Evolutionary conservation across 106 monocot species (phyloP).

Genomic region (Amphibolis antarctica): DNA sequence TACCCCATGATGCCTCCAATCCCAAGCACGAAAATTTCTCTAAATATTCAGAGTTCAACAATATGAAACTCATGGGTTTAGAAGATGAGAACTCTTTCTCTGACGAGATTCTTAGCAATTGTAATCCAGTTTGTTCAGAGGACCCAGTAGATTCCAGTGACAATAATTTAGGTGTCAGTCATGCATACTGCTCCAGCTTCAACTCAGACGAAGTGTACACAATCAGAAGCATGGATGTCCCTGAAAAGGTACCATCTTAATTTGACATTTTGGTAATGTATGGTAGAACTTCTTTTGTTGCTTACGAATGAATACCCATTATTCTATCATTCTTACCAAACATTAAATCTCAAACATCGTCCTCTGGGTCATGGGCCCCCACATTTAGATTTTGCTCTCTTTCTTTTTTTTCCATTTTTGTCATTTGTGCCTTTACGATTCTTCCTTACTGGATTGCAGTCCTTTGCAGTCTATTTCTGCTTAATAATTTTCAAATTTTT

Average conservation of each 20-base stretch:
- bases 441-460: too few relatives aligned
- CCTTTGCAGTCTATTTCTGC: too few relatives aligned
- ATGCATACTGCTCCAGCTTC: neutral
- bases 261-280: neutral
- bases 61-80: constrained; percentile 13
- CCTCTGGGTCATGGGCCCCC: too few relatives aligned
- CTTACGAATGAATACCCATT: too few relatives aligned
- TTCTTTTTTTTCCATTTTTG: too few relatives aligned
- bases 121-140: neutral
- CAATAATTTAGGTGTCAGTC: neutral
- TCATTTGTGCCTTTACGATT: too few relatives aligned
- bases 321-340: too few relatives aligned
- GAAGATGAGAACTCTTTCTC: constrained; percentile 13
- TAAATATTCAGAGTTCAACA: constrained; percentile 6
- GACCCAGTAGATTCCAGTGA: neutral
- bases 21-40: constrained; percentile 1
- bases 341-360: too few relatives aligned
- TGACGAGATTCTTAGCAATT: constrained; percentile 7
- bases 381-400: too few relatives aligned
- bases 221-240: neutral
- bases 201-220: neutral
- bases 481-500: too few relatives aligned
- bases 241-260: neutral
- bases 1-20: constrained; percentile 16
- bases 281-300: neutral